Evolutionary conservation across 2,329 filamentous ascomycete genomes (phyloP).

Genomic region (Coniochaeta prunicola): DNA sequence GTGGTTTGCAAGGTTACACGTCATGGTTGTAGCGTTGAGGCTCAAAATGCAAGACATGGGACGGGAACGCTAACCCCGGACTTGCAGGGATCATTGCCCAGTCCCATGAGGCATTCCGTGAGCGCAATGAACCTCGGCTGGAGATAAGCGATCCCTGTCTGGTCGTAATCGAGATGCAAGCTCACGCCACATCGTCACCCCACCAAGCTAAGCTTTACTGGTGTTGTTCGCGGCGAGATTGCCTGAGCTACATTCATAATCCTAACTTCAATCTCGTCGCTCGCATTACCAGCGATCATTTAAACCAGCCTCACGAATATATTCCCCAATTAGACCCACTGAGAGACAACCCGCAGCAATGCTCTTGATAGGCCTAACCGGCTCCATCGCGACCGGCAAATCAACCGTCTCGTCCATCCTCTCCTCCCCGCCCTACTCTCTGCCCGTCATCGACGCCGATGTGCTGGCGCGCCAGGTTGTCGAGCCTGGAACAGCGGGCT

Average conservation of each 20-base stretch:
- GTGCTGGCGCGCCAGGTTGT: slow-evolving; percentile 88
- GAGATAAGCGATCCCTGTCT: not conserved
- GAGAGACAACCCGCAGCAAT: slow-evolving; percentile 38
- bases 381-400: slow-evolving; percentile 97
- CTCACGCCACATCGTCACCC: not conserved
- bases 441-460: slow-evolving; percentile 93
- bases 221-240: no score
- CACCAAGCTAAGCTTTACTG: not conserved
- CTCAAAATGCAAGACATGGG: slow-evolving; percentile 3
- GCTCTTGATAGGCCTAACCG: slow-evolving; percentile 92
- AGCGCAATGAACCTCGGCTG: not conserved
- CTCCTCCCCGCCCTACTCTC: slow-evolving; percentile 68
- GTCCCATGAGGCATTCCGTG: not conserved
- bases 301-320: not conserved
- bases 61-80: not conserved
- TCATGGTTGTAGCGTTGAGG: not conserved
- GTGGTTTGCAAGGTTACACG: no score
- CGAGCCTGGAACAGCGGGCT: slow-evolving; percentile 81
- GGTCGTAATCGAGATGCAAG: not conserved
- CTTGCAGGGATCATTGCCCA: not conserved
- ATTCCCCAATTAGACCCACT: not conserved
- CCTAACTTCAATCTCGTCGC: no score
- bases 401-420: slow-evolving; percentile 88
- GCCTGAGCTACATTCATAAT: no score
- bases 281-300: not conserved